Evolutionary conservation across 2,329 filamentous ascomycete genomes (phyloP), one percentile per base, ranked within the genome.

Genomic region (Phyllosticta capitalensis): DNA sequence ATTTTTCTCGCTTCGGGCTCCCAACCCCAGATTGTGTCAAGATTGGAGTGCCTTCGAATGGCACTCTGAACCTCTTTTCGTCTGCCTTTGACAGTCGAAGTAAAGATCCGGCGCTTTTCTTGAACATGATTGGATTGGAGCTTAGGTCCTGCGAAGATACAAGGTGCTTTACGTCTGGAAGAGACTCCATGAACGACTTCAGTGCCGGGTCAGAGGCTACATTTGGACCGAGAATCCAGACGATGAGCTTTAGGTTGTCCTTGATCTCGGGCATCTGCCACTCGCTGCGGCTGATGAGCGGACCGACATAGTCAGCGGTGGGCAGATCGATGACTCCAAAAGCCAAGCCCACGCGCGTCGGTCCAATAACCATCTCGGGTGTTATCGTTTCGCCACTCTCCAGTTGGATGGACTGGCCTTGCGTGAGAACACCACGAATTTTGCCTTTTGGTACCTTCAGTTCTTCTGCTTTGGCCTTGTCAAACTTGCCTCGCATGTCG

Each of bases 241-340:
- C 82, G 54, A 95, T 82, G 49, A 81, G 80, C 52, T 80, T 76
- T 52, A 96, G 72, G 54, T 86, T 82, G 6, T 77, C 77, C 79
- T 90, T 89, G 33, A 95, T 75, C 28, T 82, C 75, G 10, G 77
- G 66, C 45, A 82, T 81, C 19, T 79, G 75, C 85, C 89, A 92
- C 71, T 96, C 92, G 2, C 85, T 79, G 30, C 90, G 82, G 38
- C 78, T 76, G 51, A 95, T 66, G 56, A 96, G 79, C 5, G 81
- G 74, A 12, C 86, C 83, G 24, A 97, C 75, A 67, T 94, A 92
- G 7, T 84, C 82, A 0, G 71, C 63, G 14, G 85, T 82, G 1
- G 90, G 89, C 7, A 99, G 72, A 65, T 97, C 92, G 49, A 95
- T 77, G 7, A 99, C 79, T 9, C 89, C 87, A 63, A 96, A 79